Conservation (phyloP, 2,329 filamentous ascomycete species). For the Botrytis fabae region DNA sequence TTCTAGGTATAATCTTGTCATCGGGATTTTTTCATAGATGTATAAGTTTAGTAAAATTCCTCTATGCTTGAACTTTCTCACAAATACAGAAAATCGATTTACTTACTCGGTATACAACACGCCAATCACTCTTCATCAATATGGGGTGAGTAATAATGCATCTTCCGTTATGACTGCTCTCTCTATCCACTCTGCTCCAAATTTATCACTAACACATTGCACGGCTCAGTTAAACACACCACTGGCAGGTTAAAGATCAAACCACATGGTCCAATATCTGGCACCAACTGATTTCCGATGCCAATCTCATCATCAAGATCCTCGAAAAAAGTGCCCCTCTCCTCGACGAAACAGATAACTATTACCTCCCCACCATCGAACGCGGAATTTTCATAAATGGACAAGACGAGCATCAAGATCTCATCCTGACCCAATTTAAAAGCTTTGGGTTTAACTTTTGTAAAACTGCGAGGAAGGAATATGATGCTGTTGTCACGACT, state of each 20-base stretch:
- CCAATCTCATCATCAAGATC: background rate
- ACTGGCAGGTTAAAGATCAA: background rate
- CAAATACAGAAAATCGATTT: background rate
- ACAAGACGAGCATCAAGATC: background rate
- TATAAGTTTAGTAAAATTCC: background rate
- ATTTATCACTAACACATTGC: background rate
- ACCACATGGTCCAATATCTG: background rate
- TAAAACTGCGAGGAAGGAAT: background rate
- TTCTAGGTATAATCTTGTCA: background rate
- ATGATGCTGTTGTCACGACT: background rate
- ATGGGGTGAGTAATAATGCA: background rate
- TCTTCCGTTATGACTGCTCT: background rate
- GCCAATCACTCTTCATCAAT: background rate
- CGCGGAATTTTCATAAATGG: background rate
- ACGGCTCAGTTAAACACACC: background rate
- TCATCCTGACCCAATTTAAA: background rate
- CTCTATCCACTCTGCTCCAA: background rate
- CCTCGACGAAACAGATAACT: background rate
- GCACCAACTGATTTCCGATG: background rate
- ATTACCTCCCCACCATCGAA: background rate
- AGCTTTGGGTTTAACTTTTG: background rate
- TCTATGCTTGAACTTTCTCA: background rate
- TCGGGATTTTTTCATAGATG: background rate
- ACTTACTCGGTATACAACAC: too few relatives aligned
- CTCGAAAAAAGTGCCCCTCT: background rate